Conservation (phyloP, 2,329 filamentous ascomycete genomes). For the Colletotrichum cordylinicola region DNA sequence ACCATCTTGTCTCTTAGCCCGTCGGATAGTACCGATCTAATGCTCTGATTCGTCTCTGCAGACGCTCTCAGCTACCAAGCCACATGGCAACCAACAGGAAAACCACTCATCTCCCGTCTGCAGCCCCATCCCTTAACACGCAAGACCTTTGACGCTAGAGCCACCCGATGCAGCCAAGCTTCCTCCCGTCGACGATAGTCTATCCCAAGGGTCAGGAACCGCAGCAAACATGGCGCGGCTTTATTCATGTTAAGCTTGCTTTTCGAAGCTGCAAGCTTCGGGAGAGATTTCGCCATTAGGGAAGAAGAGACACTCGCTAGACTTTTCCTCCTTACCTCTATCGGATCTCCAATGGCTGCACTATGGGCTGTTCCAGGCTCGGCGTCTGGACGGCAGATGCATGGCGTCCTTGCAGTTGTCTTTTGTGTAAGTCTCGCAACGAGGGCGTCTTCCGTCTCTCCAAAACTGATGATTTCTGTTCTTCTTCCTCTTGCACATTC, state of each 20-base stretch:
- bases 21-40: not conserved
- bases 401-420: not conserved
- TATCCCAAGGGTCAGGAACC: not conserved
- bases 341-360: not conserved
- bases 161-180: not conserved
- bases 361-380: not conserved
- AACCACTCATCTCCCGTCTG: not conserved
- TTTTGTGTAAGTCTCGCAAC: not conserved
- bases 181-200: not conserved
- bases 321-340: not conserved
- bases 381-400: not conserved
- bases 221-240: not conserved
- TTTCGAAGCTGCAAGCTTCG: not conserved
- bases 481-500: not conserved
- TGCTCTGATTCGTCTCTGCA: not conserved
- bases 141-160: not conserved
- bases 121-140: not conserved
- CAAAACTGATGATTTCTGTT: not conserved
- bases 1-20: not conserved
- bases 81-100: not conserved
- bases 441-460: not conserved
- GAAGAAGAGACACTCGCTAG: not conserved
- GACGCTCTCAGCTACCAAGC: not conserved
- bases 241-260: not conserved
- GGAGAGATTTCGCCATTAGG: not conserved